Conservation (phyloP, 2,329 filamentous ascomycete genomes). For the Hypocrella siamensis region DNA sequence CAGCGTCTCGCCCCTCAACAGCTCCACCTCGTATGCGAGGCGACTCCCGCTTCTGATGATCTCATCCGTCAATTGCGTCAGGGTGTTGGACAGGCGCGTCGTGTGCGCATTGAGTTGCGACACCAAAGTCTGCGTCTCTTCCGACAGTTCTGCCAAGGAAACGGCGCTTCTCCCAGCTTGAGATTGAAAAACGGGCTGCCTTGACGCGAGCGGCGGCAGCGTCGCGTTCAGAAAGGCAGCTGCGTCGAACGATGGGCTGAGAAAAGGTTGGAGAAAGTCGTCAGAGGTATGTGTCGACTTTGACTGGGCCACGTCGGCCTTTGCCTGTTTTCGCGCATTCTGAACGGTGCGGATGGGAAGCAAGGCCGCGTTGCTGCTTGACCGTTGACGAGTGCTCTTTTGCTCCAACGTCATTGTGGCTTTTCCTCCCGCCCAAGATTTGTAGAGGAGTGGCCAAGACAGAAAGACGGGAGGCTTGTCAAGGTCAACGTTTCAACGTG, state of each 20-base stretch:
- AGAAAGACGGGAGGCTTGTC: no score
- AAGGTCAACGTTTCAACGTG: no score
- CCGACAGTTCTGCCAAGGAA: conserved; percentile 60
- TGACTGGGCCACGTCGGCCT: conserved; percentile 23
- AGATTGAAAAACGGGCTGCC: conserved; percentile 10
- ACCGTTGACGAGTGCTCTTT: conserved; percentile 23
- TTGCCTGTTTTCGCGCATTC: conserved; percentile 21
- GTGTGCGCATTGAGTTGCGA: conserved; percentile 83
- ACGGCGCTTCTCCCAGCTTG: conserved; percentile 20
- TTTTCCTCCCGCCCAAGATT: no score
- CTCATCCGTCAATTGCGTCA: conserved; percentile 87
- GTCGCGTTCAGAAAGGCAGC: conserved; percentile 71
- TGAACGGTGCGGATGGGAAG: conserved; percentile 20
- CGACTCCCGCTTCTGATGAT: conserved; percentile 80
- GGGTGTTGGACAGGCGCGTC: conserved; percentile 59
- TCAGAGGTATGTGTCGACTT: conserved; percentile 53
- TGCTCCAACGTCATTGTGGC: conserved; percentile 17
- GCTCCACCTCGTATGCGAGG: conserved; percentile 86
- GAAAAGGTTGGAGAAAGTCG: conserved; percentile 58
- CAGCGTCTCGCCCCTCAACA: conserved; percentile 75
- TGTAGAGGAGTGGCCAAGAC: no score
- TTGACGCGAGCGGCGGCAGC: conserved; percentile 50
- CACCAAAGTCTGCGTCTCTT: conserved; percentile 69
- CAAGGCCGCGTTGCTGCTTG: conserved; percentile 25
- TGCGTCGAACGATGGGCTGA: conserved; percentile 63